These are phyloP conservation scores for Xylaria sp. DNA, from an alignment of 2,329 filamentous ascomycete species.

Conservation along the genomic window DNA sequence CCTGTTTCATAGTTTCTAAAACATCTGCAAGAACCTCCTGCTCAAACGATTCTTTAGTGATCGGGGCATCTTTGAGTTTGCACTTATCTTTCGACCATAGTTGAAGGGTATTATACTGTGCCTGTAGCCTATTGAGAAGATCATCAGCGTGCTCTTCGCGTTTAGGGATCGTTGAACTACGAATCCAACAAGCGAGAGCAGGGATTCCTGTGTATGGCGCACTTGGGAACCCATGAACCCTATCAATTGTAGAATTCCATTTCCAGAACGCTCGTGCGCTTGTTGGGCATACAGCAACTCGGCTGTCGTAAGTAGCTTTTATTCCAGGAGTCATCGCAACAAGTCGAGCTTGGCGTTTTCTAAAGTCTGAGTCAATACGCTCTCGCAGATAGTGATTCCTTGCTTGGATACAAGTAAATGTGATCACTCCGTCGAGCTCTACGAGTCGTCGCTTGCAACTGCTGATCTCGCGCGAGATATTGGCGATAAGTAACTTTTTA, in stretches of 20 bases:
- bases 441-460: neutral
- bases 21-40: neutral
- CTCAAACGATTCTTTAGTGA: constrained; percentile 17
- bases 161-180: constrained; percentile 25
- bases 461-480: neutral
- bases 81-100: constrained; percentile 31
- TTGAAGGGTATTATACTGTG: constrained; percentile 28
- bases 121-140: constrained; percentile 29
- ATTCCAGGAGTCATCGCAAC: neutral
- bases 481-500: neutral
- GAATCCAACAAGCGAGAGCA: constrained; percentile 31
- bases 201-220: constrained; percentile 36
- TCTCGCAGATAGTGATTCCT: constrained; percentile 16
- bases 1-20: constrained; percentile 7
- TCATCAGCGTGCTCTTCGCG: constrained; percentile 29
- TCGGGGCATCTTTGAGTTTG: neutral
- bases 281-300: constrained; percentile 29
- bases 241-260: constrained; percentile 1
- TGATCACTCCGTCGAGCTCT: constrained; percentile 1
- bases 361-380: constrained; percentile 6
- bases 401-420: constrained; percentile 19
- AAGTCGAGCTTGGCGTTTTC: constrained; percentile 20
- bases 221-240: constrained; percentile 31
- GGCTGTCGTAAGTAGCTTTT: constrained; percentile 29
- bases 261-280: constrained; percentile 37